phyloP scores from a whole-genome alignment of 1,284 basidiomycete genomes.

The Thecaphora frezii region DNA sequence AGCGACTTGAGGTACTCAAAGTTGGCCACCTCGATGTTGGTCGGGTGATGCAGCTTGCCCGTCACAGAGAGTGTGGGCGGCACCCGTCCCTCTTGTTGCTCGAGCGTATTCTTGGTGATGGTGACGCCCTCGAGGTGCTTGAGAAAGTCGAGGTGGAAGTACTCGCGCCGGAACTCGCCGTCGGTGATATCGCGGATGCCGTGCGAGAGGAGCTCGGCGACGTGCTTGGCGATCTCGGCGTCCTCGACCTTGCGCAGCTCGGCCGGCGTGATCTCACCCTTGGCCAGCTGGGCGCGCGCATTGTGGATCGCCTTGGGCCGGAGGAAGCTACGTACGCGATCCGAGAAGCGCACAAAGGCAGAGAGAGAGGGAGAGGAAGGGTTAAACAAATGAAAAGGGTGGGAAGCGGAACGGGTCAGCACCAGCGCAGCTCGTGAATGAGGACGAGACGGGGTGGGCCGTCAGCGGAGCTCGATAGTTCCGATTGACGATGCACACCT shows the following conservation, averaged over 20 bases:
- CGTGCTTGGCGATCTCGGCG: slow-evolving; percentile 64
- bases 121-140: slow-evolving; percentile 41
- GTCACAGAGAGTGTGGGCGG: slow-evolving; percentile 59
- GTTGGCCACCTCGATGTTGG: slow-evolving; percentile 56
- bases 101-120: slow-evolving; percentile 41
- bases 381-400: no score
- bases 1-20: slow-evolving; percentile 55
- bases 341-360: not conserved
- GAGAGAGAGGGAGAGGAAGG: not conserved
- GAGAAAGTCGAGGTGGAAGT: slow-evolving; percentile 45
- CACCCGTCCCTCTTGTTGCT: slow-evolving; percentile 34
- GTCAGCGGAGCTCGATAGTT: no score
- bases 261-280: slow-evolving; percentile 61
- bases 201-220: slow-evolving; percentile 64
- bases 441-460: not conserved
- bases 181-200: slow-evolving; percentile 68
- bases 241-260: slow-evolving; percentile 65
- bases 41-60: slow-evolving; percentile 47
- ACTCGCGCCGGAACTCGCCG: slow-evolving; percentile 63
- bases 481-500: no score
- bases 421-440: not conserved
- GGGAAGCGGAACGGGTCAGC: no score
- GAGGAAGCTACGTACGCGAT: no score
- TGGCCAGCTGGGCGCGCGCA: slow-evolving; percentile 62
- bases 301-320: slow-evolving; percentile 65